Conservation (phyloP, 495 filamentous ascomycete genomes). For the Astrocystis sublimbata region DNA sequence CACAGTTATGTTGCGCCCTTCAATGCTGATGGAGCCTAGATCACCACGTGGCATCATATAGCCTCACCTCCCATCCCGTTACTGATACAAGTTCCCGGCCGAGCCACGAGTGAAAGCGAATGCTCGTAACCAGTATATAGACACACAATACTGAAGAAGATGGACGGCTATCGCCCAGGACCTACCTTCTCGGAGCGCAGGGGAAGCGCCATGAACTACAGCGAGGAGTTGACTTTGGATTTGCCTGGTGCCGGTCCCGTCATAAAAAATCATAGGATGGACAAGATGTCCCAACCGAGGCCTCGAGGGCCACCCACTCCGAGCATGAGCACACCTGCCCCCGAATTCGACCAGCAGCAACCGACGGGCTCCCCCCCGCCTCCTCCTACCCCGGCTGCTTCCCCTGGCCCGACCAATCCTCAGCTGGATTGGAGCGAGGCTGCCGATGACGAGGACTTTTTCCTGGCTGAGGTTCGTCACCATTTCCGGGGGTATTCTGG, state of each 20-base stretch:
- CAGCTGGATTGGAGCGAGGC: slow-evolving; percentile 56
- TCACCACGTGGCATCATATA: too few species aligned
- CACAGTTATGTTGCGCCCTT: not conserved
- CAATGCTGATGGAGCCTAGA: slow-evolving; percentile 10
- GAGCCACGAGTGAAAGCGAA: slow-evolving; percentile 9
- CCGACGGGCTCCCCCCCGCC: slow-evolving; percentile 54
- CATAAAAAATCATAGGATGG: slow-evolving; percentile 39
- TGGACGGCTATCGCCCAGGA: slow-evolving; percentile 42
- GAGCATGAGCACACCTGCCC: slow-evolving; percentile 58
- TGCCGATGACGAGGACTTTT: slow-evolving; percentile 54
- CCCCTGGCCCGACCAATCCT: slow-evolving; percentile 54
- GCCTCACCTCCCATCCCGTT: not conserved
- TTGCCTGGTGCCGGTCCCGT: slow-evolving; percentile 37
- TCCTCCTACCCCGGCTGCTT: slow-evolving; percentile 58
- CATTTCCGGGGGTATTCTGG: slow-evolving; percentile 54
- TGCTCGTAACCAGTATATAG: not conserved
- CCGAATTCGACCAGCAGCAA: slow-evolving; percentile 55
- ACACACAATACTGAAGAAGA: slow-evolving; percentile 16
- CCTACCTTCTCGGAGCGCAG: slow-evolving; percentile 48
- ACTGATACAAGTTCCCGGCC: not conserved
- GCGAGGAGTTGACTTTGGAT: slow-evolving; percentile 46
- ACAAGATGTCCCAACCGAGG: slow-evolving; percentile 49
- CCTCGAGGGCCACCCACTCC: slow-evolving; percentile 58
- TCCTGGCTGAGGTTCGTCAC: slow-evolving; percentile 49
- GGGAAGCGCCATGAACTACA: slow-evolving; percentile 39